These are phyloP conservation scores for Lachnellula cervina DNA, from an alignment of 2,329 filamentous ascomycete species.

Conservation along the genomic window DNA sequence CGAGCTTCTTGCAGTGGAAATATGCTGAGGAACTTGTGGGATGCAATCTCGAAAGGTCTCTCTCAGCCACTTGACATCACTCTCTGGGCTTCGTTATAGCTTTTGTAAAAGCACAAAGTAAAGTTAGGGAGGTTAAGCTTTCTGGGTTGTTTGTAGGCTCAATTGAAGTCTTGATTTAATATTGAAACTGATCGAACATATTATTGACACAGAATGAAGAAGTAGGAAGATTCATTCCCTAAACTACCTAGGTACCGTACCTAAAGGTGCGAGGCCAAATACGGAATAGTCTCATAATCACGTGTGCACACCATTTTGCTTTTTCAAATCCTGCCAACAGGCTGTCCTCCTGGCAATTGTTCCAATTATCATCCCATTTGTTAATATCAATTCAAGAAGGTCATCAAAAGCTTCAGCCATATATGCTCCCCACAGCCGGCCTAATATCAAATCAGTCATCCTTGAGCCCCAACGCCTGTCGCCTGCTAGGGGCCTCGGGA, in stretches of 20 bases:
- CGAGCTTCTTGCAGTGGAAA: neutral
- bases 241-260: no score
- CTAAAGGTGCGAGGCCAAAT: no score
- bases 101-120: neutral
- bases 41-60: neutral
- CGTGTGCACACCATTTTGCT: no score
- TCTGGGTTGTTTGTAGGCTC: neutral
- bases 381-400: neutral
- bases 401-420: neutral
- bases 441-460: constrained; percentile 36
- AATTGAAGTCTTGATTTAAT: neutral
- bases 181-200: no score
- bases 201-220: no score
- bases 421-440: neutral
- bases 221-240: no score
- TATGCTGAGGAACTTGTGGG: neutral
- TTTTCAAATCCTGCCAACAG: neutral
- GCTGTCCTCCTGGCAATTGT: neutral
- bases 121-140: neutral
- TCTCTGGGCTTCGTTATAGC: neutral
- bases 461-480: constrained; percentile 61
- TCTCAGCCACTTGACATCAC: neutral
- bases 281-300: no score
- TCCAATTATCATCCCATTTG: neutral
- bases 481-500: constrained; percentile 56